A percentile compares a stretch with the other conserved stretches of the same genome.
Conservation (phyloP, 768 basidiomycete species). For the Leccinellum luteum region DNA sequence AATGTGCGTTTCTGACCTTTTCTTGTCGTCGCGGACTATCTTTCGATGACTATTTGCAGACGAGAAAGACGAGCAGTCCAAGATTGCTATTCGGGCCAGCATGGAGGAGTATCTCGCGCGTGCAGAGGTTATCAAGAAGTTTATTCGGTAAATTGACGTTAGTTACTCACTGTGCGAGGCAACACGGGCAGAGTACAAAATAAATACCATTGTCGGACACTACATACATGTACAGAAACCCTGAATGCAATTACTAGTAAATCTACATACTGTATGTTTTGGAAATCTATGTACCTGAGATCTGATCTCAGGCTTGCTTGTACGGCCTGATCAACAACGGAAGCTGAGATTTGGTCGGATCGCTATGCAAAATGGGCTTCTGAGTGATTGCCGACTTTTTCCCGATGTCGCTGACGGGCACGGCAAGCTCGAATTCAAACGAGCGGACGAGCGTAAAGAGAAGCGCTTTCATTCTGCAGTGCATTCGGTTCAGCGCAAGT, state of each 20-base stretch:
- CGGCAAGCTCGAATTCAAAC: constrained; percentile 53
- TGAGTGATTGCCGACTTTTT: constrained; percentile 34
- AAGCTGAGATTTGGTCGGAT: constrained; percentile 41
- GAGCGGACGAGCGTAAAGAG: constrained; percentile 39
- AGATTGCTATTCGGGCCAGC: constrained; percentile 76
- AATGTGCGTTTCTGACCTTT: constrained; percentile 49
- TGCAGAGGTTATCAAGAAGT: constrained; percentile 85
- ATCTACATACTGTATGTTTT: not conserved
- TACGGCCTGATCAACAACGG: constrained; percentile 33
- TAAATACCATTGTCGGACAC: not conserved
- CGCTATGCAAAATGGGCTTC: constrained; percentile 41
- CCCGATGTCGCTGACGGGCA: constrained; percentile 42
- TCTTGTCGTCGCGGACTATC: not conserved
- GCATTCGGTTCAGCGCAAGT: not conserved
- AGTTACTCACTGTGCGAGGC: not conserved
- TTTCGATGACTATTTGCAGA: constrained; percentile 27
- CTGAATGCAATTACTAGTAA: not conserved
- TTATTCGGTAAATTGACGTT: not conserved
- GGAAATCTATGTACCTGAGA: not conserved
- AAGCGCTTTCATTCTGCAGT: not conserved
- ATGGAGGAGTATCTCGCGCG: constrained; percentile 87
- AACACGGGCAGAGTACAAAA: not conserved
- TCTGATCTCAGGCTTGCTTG: not conserved
- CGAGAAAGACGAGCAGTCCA: constrained; percentile 91
- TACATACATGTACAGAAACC: not conserved